phyloP scores from a whole-genome alignment of 2,329 filamentous ascomycete species.

The Pseudofabraea citricarpa region DNA sequence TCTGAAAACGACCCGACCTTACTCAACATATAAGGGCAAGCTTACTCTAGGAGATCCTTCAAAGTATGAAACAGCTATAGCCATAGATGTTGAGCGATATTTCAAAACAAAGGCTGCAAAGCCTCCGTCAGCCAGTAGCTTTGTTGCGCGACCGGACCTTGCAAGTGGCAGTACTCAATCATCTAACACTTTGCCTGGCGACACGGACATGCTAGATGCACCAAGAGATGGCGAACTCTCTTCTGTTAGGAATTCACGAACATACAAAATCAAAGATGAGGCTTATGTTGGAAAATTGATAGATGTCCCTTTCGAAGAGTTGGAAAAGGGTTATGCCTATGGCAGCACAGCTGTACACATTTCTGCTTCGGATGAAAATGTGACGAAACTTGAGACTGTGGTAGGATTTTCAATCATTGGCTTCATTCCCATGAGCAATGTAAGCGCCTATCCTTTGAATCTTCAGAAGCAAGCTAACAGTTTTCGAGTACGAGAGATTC shows the following conservation, averaged over 20 bases:
- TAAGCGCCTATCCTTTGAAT: slow-evolving; percentile 32
- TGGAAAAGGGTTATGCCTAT: slow-evolving; percentile 94
- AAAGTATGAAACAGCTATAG: slow-evolving; percentile 69
- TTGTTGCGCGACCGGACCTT: slow-evolving; percentile 50
- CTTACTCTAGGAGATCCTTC: slow-evolving; percentile 74
- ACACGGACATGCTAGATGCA: slow-evolving; percentile 37
- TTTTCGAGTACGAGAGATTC: slow-evolving; percentile 68
- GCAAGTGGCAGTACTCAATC: slow-evolving; percentile 43
- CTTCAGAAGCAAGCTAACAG: slow-evolving; percentile 4
- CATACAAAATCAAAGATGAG: slow-evolving; percentile 76
- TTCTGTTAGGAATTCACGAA: slow-evolving; percentile 69
- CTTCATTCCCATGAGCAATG: slow-evolving; percentile 71
- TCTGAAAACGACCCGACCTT: slow-evolving; percentile 70
- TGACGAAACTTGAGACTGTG: slow-evolving; percentile 79
- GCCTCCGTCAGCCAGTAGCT: slow-evolving; percentile 71
- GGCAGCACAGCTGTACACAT: slow-evolving; percentile 89
- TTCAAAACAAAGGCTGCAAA: slow-evolving; percentile 77
- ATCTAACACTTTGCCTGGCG: slow-evolving; percentile 39
- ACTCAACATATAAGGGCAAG: slow-evolving; percentile 72
- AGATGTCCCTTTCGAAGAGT: slow-evolving; percentile 74
- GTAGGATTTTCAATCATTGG: slow-evolving; percentile 79
- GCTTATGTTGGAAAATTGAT: slow-evolving; percentile 71
- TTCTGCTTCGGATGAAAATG: slow-evolving; percentile 76
- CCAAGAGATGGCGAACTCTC: slow-evolving; percentile 46
- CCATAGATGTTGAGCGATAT: slow-evolving; percentile 86